Percentiles rank a stretch among this genome's conserved stretches.
These are phyloP conservation scores for Leptodermis oblonga DNA, from an alignment of 257 asterid genomes.

Conservation along the genomic window DNA sequence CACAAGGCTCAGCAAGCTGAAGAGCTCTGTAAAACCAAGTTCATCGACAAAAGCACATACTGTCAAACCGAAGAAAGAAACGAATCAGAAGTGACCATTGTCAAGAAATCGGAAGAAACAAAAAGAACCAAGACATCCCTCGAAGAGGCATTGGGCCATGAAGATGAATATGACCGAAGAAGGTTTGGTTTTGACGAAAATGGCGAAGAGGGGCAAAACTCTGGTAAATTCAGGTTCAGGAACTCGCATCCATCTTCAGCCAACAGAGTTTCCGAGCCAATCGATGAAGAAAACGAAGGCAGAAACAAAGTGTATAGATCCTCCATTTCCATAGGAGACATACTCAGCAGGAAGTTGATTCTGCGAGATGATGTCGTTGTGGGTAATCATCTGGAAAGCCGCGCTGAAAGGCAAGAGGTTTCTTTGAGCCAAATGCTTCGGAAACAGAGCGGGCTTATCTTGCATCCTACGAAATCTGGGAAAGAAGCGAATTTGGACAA, in stretches of 20 bases:
- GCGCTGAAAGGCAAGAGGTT: conserved; percentile 41
- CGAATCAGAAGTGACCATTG: conserved; percentile 38
- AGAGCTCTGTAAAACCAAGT: conserved; percentile 57
- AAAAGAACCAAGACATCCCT: conserved; percentile 27
- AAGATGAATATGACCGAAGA: conserved; percentile 24
- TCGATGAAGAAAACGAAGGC: conserved; percentile 14
- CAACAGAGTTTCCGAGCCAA: conserved; percentile 24
- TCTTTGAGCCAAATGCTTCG: conserved; percentile 85
- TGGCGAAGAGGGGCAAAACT: conserved; percentile 19
- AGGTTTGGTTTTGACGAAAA: conserved; percentile 16
- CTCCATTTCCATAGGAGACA: conserved; percentile 56
- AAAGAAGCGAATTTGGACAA: conserved; percentile 44
- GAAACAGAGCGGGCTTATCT: conserved; percentile 59
- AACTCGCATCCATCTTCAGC: conserved; percentile 36
- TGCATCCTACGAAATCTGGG: conserved; percentile 38
- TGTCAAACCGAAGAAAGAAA: conserved; percentile 16
- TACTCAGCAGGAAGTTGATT: conserved; percentile 48
- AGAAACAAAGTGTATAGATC: conserved; percentile 44
- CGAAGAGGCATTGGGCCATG: conserved; percentile 28
- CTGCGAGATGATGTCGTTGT: conserved; percentile 43
- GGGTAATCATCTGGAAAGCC: conserved; percentile 46
- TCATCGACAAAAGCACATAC: conserved; percentile 35
- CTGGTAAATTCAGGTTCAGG: conserved; percentile 46
- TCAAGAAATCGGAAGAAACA: conserved; percentile 46
- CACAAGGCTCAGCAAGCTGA: conserved; percentile 56